Percentiles rank a stretch among this genome's conserved stretches.
Conservation (phyloP, 768 basidiomycete genomes). For the Tulasnella sp. region DNA sequence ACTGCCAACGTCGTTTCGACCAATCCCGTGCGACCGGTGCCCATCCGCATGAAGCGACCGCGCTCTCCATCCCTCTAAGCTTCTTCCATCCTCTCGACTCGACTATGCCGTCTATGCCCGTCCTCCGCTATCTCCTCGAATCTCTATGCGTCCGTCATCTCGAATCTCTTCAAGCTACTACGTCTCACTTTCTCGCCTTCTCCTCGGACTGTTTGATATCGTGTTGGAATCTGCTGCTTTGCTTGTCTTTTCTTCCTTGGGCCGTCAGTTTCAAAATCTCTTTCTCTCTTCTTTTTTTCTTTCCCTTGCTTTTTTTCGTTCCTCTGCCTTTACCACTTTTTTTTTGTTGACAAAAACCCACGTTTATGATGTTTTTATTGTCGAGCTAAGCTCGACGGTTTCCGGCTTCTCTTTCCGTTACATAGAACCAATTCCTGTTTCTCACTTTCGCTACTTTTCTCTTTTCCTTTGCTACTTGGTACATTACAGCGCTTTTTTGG, state of each 20-base stretch:
- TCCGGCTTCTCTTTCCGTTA: neutral
- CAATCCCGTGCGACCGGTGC: neutral
- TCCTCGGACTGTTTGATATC: neutral
- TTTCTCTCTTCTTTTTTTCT: neutral
- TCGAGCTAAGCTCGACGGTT: neutral
- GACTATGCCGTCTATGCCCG: neutral
- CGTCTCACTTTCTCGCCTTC: neutral
- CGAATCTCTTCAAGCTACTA: neutral
- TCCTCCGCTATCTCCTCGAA: neutral
- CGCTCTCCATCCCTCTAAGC: slow-evolving; percentile 1
- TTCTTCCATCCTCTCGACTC: neutral
- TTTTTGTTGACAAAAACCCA: neutral
- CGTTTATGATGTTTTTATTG: neutral
- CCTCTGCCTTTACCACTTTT: neutral
- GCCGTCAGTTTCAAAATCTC: neutral
- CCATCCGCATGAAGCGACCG: neutral
- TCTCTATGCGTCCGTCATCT: neutral
- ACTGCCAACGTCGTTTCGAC: neutral
- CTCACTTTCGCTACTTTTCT: neutral
- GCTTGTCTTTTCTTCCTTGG: neutral
- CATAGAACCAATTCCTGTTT: neutral
- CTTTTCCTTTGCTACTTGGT: neutral
- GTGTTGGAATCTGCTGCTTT: neutral
- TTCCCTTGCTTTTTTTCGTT: neutral
- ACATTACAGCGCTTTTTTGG: neutral